A percentile compares a stretch with the other conserved stretches of the same genome.
Evolutionary conservation across 768 basidiomycete species (phyloP).

Genomic region (Mrakia frigida): DNA sequence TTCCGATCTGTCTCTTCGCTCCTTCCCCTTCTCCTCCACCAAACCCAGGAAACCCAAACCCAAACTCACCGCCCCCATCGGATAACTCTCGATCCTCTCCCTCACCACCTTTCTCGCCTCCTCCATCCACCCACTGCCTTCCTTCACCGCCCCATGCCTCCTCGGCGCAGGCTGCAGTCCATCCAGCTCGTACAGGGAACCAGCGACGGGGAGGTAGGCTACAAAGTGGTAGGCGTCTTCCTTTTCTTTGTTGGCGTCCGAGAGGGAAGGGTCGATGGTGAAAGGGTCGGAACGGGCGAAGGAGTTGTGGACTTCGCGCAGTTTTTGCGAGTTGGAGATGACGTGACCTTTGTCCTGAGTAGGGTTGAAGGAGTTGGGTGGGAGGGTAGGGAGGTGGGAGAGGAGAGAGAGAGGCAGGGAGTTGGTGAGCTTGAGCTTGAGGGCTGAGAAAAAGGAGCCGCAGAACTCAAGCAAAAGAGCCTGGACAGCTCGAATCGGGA

Average conservation of each 20-base stretch:
- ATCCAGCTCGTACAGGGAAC: slow-evolving; percentile 85
- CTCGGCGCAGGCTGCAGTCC: slow-evolving; percentile 76
- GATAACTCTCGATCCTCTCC: slow-evolving; percentile 82
- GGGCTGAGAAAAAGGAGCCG: background rate
- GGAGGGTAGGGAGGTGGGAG: slow-evolving; percentile 55
- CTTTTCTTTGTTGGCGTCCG: slow-evolving; percentile 50
- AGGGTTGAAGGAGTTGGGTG: no score
- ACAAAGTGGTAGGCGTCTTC: slow-evolving; percentile 97
- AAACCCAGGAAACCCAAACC: no score
- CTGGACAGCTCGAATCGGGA: background rate
- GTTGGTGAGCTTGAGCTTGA: background rate
- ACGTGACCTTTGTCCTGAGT: slow-evolving; percentile 6
- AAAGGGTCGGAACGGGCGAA: slow-evolving; percentile 86
- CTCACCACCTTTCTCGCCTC: slow-evolving; percentile 63
- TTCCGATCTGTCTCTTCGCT: no score
- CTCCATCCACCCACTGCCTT: slow-evolving; percentile 67
- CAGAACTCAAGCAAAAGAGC: background rate
- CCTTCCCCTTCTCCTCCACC: no score
- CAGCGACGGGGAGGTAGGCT: slow-evolving; percentile 80
- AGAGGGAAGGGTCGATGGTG: slow-evolving; percentile 72
- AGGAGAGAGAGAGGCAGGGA: slow-evolving; percentile 45
- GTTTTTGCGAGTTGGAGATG: slow-evolving; percentile 1
- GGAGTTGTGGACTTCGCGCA: slow-evolving; percentile 77
- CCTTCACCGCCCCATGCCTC: slow-evolving; percentile 58
- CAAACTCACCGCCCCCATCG: slow-evolving; percentile 71